These are phyloP conservation scores for Lecanicillium sp. DNA, from an alignment of 2,329 filamentous ascomycete genomes.

Conservation along the genomic window DNA sequence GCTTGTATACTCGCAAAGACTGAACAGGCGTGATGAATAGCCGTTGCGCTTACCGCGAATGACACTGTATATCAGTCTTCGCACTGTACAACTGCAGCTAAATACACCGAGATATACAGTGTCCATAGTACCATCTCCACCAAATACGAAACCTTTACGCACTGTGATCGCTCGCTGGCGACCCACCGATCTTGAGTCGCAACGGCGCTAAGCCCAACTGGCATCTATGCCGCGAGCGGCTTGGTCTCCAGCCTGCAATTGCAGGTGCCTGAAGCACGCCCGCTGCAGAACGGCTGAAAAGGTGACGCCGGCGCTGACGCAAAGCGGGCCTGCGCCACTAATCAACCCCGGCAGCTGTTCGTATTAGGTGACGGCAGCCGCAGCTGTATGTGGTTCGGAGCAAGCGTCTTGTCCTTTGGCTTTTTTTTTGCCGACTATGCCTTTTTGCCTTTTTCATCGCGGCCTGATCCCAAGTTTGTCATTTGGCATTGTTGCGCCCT, in stretches of 20 bases:
- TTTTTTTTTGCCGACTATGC: background rate
- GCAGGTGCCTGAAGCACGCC: background rate
- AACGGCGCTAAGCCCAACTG: slow-evolving; percentile 1
- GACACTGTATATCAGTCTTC: too few relatives aligned
- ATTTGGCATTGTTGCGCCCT: too few relatives aligned
- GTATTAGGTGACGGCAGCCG: background rate
- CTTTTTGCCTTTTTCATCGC: background rate
- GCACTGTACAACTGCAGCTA: too few relatives aligned
- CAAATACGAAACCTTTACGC: too few relatives aligned
- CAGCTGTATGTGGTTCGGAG: background rate
- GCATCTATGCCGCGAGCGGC: slow-evolving; percentile 6
- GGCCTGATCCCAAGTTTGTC: too few relatives aligned
- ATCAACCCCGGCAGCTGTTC: background rate
- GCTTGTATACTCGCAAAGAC: too few relatives aligned
- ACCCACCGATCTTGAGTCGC: background rate
- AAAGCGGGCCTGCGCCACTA: slow-evolving; percentile 4
- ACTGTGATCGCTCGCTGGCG: too few relatives aligned
- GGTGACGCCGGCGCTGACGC: slow-evolving; percentile 1
- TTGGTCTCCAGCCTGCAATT: background rate
- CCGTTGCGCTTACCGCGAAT: too few relatives aligned
- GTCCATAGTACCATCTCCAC: too few relatives aligned
- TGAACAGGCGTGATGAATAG: too few relatives aligned
- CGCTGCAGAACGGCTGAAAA: background rate
- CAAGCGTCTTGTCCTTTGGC: background rate
- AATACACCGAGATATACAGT: too few relatives aligned